Evolutionary conservation across 352 stramenopile genomes (phyloP), one percentile per base, ranked within the genome.

Genomic region (Pelagophyceae sp.): DNA sequence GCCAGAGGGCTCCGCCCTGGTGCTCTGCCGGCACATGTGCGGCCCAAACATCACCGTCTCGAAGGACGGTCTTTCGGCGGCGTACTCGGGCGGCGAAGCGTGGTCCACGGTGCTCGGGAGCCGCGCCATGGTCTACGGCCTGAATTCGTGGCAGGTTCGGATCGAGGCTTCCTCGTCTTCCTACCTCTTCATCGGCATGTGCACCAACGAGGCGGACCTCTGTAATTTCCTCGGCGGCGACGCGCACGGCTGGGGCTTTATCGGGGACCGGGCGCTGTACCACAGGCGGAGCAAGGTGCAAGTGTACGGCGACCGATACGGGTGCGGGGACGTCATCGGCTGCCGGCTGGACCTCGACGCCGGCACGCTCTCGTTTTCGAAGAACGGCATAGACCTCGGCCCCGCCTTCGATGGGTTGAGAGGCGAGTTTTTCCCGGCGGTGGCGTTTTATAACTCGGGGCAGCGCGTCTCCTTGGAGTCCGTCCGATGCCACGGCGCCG

Each of bases 261-360:
- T 99, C 74, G 96, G 95, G 0, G 97, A 98, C 72, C 94, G 97
- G 80, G 95, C 95, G n/a, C 83, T 99, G 23, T 99, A 98, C 82
- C 96, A 99, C 80, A 94, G 98, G 77, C 87, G 95, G 32, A 96
- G 94, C 76, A 97, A 96, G 15, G 72, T 96, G 11, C 91, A 89
- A 27, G 83, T 91, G 32, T 96, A 93, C 70, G 90, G 91, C 0
- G 90, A 96, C 17, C 80, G 58, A 0, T 96, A 95, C 77, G 82
- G 84, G 0, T 84, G 93, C 81, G 89, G 90, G 1, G 91, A 96
- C 70, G 83, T 85, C 38, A 88, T 96, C 29, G 83, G 84, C 0
- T 83, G 95, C 11, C 85, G 82, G 0, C 80, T 96, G 19, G 87
- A 96, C 79, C 93, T 91, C 58, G 90, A 95, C 45, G 80, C 82